A percentile compares a stretch with the other conserved stretches of the same genome.
phyloP scores from a whole-genome alignment of 495 filamentous ascomycete species.

The Rhizodiscina lignyota region DNA sequence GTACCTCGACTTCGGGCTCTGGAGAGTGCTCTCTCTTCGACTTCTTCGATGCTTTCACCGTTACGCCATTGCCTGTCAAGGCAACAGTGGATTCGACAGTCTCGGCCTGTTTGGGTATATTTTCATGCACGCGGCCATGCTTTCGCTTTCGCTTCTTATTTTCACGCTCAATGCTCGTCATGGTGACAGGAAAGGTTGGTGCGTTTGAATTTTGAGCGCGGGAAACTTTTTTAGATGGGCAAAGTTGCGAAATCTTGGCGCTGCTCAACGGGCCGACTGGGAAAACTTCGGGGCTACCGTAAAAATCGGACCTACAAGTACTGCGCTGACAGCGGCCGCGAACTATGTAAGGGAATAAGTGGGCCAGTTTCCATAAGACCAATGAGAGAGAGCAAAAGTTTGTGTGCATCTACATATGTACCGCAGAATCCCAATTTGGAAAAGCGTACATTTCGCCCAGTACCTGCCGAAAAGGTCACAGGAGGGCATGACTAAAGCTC shows the following conservation, averaged over 20 bases:
- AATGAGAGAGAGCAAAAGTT: too few relatives aligned
- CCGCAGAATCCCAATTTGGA: too few relatives aligned
- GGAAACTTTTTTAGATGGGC: background rate
- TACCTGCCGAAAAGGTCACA: too few relatives aligned
- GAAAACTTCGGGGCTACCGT: background rate
- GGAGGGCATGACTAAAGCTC: too few relatives aligned
- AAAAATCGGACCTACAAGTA: background rate
- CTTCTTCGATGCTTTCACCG: constrained; percentile 7
- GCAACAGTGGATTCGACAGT: background rate
- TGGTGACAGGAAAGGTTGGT: constrained; percentile 6
- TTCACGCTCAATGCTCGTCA: constrained; percentile 12
- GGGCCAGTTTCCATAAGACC: too few relatives aligned
- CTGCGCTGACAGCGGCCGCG: background rate
- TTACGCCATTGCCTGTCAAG: constrained; percentile 5
- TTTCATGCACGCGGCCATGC: constrained; percentile 14
- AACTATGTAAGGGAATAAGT: too few relatives aligned
- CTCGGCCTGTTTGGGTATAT: constrained; percentile 1
- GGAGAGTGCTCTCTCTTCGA: constrained; percentile 15
- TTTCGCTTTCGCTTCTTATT: constrained; percentile 20
- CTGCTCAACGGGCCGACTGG: background rate
- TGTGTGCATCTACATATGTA: too few relatives aligned
- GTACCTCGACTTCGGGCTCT: constrained; percentile 3
- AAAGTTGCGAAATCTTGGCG: background rate
- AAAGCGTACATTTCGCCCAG: background rate
- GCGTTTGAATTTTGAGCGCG: background rate